Evolutionary conservation across 768 basidiomycete species (phyloP).

Genomic region (Mycena chlorophos): DNA sequence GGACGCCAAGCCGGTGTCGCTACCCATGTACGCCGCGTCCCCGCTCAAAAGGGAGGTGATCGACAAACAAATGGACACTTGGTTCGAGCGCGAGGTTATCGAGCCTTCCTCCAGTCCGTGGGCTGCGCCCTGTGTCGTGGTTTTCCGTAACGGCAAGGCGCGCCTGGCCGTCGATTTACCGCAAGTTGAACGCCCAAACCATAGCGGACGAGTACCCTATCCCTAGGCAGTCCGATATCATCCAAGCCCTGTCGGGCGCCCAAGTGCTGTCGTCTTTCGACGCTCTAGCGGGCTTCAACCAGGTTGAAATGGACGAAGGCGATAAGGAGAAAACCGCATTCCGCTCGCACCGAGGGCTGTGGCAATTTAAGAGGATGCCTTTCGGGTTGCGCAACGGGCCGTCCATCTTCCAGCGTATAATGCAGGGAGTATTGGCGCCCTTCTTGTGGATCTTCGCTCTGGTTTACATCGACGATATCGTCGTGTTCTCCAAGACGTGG

Average conservation of each 20-base stretch:
- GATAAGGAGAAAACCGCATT: constrained; percentile 31
- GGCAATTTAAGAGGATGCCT: constrained; percentile 26
- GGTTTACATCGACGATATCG: constrained; percentile 30
- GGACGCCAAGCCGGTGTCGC: constrained; percentile 26
- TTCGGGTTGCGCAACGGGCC: constrained; percentile 5
- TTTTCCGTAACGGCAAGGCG: constrained; percentile 37
- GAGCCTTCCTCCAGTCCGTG: constrained; percentile 25
- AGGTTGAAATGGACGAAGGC: constrained; percentile 25
- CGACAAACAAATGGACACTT: constrained; percentile 28
- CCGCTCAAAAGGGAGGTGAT: constrained; percentile 29
- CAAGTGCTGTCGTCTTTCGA: no score
- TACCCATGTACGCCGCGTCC: constrained; percentile 25
- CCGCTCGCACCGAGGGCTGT: constrained; percentile 31
- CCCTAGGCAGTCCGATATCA: constrained; percentile 26
- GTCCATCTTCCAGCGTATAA: constrained; percentile 1
- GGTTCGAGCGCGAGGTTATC: constrained; percentile 29
- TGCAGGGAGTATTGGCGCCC: constrained; percentile 1
- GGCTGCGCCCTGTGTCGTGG: constrained; percentile 24
- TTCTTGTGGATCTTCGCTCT: constrained; percentile 6
- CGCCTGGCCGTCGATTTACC: constrained; percentile 36
- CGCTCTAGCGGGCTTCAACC: constrained; percentile 34
- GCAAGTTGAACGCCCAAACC: constrained; percentile 7
- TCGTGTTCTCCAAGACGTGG: constrained; percentile 16
- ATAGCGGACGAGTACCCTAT: constrained; percentile 31
- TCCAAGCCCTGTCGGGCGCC: constrained; percentile 25